Evolutionary conservation across 768 basidiomycete species (phyloP).

Genomic region (Tricholoma sp.): DNA sequence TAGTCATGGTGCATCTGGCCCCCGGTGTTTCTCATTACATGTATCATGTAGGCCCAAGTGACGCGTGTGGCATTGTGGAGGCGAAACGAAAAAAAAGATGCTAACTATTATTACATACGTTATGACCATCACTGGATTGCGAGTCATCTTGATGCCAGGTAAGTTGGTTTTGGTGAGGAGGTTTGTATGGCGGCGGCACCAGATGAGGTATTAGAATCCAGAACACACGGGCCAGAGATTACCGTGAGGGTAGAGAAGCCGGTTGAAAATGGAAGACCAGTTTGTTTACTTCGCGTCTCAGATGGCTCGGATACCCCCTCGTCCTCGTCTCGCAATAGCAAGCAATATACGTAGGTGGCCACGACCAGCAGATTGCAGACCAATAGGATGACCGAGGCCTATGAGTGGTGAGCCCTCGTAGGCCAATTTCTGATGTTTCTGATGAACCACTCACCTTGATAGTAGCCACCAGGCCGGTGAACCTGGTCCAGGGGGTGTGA

Average conservation of each 20-base stretch:
- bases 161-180: not conserved
- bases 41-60: too few species aligned
- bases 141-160: too few species aligned
- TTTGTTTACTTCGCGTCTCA: slow-evolving; percentile 9
- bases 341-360: slow-evolving; percentile 9
- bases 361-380: slow-evolving; percentile 21
- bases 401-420: not conserved
- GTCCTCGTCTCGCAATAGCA: slow-evolving; percentile 7
- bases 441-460: slow-evolving; percentile 13
- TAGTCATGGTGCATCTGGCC: too few species aligned
- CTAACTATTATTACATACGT: too few species aligned
- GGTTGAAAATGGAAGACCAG: too few species aligned
- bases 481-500: slow-evolving; percentile 3
- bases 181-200: not conserved
- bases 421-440: not conserved
- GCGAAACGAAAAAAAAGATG: too few species aligned
- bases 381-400: slow-evolving; percentile 15
- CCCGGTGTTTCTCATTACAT: too few species aligned
- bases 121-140: too few species aligned
- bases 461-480: slow-evolving; percentile 8
- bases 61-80: too few species aligned
- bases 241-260: not conserved
- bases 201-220: not conserved
- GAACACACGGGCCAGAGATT: not conserved
- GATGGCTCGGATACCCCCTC: slow-evolving; percentile 7